phyloP scores from a whole-genome alignment of 2,329 filamentous ascomycete species.

The Exserohilum turcica region DNA sequence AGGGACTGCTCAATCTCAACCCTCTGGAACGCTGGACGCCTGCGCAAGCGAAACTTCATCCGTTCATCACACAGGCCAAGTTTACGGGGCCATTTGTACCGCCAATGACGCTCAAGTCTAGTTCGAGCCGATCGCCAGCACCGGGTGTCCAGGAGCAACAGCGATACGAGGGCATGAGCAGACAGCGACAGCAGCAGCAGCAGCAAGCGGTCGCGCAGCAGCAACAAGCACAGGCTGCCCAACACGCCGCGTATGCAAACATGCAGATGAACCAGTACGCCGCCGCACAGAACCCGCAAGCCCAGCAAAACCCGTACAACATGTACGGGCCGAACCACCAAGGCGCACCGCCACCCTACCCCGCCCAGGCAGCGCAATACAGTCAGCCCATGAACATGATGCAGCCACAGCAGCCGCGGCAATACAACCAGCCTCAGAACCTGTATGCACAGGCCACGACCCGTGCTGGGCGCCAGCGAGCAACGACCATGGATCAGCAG shows the following conservation, averaged over 20 bases:
- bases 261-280: conserved; percentile 64
- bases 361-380: conserved; percentile 65
- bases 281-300: conserved; percentile 51
- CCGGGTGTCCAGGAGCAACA: conserved; percentile 95
- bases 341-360: conserved; percentile 79
- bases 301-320: conserved; percentile 72
- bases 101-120: conserved; percentile 93
- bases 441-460: conserved; percentile 76
- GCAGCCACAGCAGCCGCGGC: conserved; percentile 44
- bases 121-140: conserved; percentile 83
- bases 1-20: conserved; percentile 90
- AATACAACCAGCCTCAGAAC: conserved; percentile 68
- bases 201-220: conserved; percentile 62
- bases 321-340: conserved; percentile 73
- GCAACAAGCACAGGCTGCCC: conserved; percentile 57
- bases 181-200: conserved; percentile 74
- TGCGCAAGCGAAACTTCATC: conserved; percentile 94
- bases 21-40: conserved; percentile 97
- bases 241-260: conserved; percentile 69
- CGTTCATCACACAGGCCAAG: conserved; percentile 98
- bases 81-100: conserved; percentile 95
- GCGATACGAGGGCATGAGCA: conserved; percentile 90
- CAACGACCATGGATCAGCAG: conserved; percentile 95
- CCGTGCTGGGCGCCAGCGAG: conserved; percentile 80
- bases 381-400: conserved; percentile 62